Base-by-base conservation (phyloP, 108 stramenopile genomes). In the Seminavis robusta region DNA sequence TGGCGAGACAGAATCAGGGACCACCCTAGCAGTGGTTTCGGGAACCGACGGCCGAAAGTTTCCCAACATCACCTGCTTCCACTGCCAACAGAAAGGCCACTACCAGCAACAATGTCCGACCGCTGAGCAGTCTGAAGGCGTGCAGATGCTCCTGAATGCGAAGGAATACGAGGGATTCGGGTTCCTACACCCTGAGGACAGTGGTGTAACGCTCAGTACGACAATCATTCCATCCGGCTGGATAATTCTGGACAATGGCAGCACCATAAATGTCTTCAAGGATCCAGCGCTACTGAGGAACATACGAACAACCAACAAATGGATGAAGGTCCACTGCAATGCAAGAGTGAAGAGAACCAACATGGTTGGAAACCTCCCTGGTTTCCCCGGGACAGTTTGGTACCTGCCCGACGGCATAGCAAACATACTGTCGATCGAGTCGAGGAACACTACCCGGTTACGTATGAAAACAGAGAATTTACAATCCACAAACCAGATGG, bases 201-300 rank as follows among this genome's bases (percentile, higher is more conserved):
- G 5, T 3, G 4, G 6, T 15, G 27, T 24, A 5, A n/a, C 26
- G 47, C 20, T n/a, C n/a, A n/a, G n/a, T n/a, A n/a, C n/a, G n/a
- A n/a, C n/a, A n/a, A n/a, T n/a, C 5, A 48, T 48, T 6, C 21
- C 19, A 4, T n/a, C 23, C 4, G 4, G 3, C 4, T 67, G 54
- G 65, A 64, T 74, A 0, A 25, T 74, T 1, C 29, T 74, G 0
- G 73, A 74, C 39, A 63, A 42, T 27, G 60, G 69, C 17, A 64
- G 62, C 2, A 64, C 60, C 1, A 56, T 63, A 3, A 52, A 47
- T 27, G 43, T 69, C 5, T 63, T 74, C 38, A 32, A 52, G 27
- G 69, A 74, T 28, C 0, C 29, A 3, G 19, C 34, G 7, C 33
- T 67, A 1, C 48, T 74, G 1, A 32, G 11, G 0, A 59, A 59